phyloP scores from a whole-genome alignment of 441 rosid species.

The Populus trichocarpa region DNA sequence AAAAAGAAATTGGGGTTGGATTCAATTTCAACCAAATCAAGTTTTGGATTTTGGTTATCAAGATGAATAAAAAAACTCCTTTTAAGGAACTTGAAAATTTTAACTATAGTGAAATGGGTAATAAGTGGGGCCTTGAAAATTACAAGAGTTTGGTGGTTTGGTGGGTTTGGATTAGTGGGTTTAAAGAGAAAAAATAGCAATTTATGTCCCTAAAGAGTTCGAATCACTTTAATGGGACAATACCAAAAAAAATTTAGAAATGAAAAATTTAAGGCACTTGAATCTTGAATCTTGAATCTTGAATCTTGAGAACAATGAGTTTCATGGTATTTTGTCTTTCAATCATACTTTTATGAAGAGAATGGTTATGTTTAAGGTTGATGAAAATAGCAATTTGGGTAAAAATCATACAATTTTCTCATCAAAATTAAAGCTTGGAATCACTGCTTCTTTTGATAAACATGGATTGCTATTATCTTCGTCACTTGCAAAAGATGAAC shows the following conservation, averaged over 20 bases:
- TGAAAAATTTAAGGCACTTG: slow-evolving; percentile 60
- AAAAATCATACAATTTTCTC: slow-evolving; percentile 61
- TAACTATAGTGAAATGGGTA: too few relatives aligned
- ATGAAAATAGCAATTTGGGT: slow-evolving; percentile 66
- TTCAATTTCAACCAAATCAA: too few relatives aligned
- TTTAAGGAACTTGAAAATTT: too few relatives aligned
- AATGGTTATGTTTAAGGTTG: slow-evolving; percentile 60
- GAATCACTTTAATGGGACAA: slow-evolving; percentile 78
- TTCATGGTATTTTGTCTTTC: slow-evolving; percentile 80
- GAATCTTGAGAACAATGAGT: slow-evolving; percentile 58
- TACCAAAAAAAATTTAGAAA: slow-evolving; percentile 67
- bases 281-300: too few relatives aligned
- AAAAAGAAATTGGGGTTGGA: too few relatives aligned
- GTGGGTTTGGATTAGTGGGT: too few relatives aligned
- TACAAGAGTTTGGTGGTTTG: too few relatives aligned
- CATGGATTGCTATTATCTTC: slow-evolving; percentile 81
- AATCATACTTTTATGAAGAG: slow-evolving; percentile 13
- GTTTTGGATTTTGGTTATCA: too few relatives aligned
- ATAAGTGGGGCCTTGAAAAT: too few relatives aligned
- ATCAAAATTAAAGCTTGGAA: slow-evolving; percentile 72
- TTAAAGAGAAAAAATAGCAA: too few relatives aligned
- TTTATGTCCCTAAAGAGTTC: slow-evolving; percentile 35
- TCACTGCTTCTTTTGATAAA: slow-evolving; percentile 72
- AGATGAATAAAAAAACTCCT: too few relatives aligned
- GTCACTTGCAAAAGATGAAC: slow-evolving; percentile 54